These are phyloP conservation scores for Aspergillus cavernicola DNA, from an alignment of 495 filamentous ascomycete genomes.

Conservation along the genomic window DNA sequence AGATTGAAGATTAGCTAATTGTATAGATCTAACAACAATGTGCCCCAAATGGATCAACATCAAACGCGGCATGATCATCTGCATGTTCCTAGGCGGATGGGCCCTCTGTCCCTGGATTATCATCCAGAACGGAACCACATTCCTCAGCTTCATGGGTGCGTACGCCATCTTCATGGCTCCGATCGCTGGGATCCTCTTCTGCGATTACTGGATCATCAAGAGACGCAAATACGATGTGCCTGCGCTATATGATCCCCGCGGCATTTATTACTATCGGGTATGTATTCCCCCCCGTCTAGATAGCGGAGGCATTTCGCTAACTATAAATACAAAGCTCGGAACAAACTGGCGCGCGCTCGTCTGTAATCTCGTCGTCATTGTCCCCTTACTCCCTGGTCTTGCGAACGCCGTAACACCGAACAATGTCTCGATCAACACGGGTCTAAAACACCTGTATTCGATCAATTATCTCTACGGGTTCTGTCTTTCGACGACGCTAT, in stretches of 20 bases:
- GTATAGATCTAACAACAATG: constrained; percentile 3
- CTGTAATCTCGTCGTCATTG: constrained; percentile 1
- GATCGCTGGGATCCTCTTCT: constrained; percentile 8
- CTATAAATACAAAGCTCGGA: not conserved
- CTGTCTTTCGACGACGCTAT: not conserved
- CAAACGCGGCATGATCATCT: constrained; percentile 12
- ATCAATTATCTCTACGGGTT: constrained; percentile 10
- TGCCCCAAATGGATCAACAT: constrained; percentile 7
- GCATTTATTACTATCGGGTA: constrained; percentile 10
- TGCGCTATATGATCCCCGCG: not conserved
- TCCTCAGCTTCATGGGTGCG: constrained; percentile 8
- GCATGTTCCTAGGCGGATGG: constrained; percentile 7
- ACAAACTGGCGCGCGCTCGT: constrained; percentile 6
- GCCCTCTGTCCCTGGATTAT: constrained; percentile 12
- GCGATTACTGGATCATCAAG: constrained; percentile 9
- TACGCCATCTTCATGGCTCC: constrained; percentile 11
- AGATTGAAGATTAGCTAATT: not conserved
- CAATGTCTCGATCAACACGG: constrained; percentile 8
- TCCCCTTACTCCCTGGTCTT: constrained; percentile 5
- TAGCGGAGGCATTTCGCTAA: not conserved
- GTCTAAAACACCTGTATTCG: constrained; percentile 7
- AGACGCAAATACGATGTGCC: constrained; percentile 7
- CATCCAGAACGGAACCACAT: constrained; percentile 3
- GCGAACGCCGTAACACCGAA: not conserved
- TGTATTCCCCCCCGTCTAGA: not conserved